Evolutionary conservation across 257 asterid genomes (phyloP), one percentile per base, ranked within the genome.

Genomic region (Apocynum venetum): DNA sequence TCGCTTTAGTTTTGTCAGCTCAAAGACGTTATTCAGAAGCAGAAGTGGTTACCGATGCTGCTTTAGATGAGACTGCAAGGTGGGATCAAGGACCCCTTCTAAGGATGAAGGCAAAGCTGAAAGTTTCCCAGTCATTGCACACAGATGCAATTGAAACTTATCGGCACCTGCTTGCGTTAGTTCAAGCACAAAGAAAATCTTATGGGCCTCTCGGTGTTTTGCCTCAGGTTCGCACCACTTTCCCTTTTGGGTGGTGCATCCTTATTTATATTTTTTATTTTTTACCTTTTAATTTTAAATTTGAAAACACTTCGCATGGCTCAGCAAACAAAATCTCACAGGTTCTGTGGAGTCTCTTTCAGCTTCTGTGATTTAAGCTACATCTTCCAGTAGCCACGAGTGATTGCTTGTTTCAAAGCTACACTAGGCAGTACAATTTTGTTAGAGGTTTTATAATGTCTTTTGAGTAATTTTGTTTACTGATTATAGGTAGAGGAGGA

Each of bases 41-140:
- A 44, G 96, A 90, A 82, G 97, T 89, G 82, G 95, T 96, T 52
- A 91, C 82, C 60, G 97, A 90, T 84, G 98, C 97, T 38, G 99
- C 99, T 40, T 88, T 96, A 77, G 98, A 96, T 80, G 98, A 93
- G 90, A 96, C 97, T 20, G 85, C 92, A 17, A 91, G 88, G 79
- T 96, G 99, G 99, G 97, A 96, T 78, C 99, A 96, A 85, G 98
- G 96, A 56, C 92, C 97, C 49, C 87, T 96, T 67, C 96, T 96
- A 53, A 84, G 96, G 83, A 86, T 88, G 91, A 96, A 93, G 77
- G 99, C 98, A 68, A 91, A 90, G 86, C 90, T 96, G 74, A 94
- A 93, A 84, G 81, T 84, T 80, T 86, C 97, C 52, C 97, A 86
- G 88, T 91, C 96, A 4, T 85, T 53, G 47, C 94, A 89, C 83